Evolutionary conservation across 75 land plant species (phyloP), one percentile per base, ranked within the genome.

Genomic region (Isoetes taiwanensis): DNA sequence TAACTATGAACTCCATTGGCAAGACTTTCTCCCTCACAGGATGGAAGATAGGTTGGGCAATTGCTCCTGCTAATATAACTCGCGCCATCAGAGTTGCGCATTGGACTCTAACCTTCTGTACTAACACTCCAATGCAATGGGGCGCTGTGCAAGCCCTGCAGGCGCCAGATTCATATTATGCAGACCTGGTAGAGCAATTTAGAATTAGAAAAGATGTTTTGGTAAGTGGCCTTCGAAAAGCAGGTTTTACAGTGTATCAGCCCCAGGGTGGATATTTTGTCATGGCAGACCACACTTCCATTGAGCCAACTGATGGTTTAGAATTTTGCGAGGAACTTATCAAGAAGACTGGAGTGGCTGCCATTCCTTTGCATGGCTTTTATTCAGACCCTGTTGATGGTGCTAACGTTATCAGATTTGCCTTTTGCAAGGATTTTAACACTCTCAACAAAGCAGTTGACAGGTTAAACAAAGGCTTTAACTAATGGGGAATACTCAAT

Each of bases 391-490:
- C 50, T 19, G 4, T 19, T 6, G 50, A 46, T 19, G 50, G 50
- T 8, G 23, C 16, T 6, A 16, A 46, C 16, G 16, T 46, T 19
- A 23, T 46, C 5, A 46, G 50, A n/a, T 46, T 46, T 46, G 50
- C 50, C 6, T 46, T 46, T 19, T 46, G 50, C 19, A 46, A 46
- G 50, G 50, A 46, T n/a, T n/a, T n/a, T n/a, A n/a, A n/a, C n/a
- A n/a, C n/a, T n/a, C n/a, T n/a, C n/a, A n/a, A n/a, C n/a, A n/a
- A n/a, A n/a, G n/a, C n/a, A n/a, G n/a, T n/a, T n/a, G n/a, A n/a
- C n/a, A n/a, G n/a, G n/a, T n/a, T n/a, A n/a, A n/a, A n/a, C n/a
- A n/a, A n/a, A n/a, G n/a, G n/a, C n/a, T n/a, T n/a, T n/a, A n/a
- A n/a, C n/a, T n/a, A n/a, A n/a, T n/a, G n/a, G n/a, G n/a, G n/a